Evolutionary conservation across 768 basidiomycete genomes (phyloP), one percentile per base, ranked within the genome.

Genomic region (Kwoniella dendrophila): DNA sequence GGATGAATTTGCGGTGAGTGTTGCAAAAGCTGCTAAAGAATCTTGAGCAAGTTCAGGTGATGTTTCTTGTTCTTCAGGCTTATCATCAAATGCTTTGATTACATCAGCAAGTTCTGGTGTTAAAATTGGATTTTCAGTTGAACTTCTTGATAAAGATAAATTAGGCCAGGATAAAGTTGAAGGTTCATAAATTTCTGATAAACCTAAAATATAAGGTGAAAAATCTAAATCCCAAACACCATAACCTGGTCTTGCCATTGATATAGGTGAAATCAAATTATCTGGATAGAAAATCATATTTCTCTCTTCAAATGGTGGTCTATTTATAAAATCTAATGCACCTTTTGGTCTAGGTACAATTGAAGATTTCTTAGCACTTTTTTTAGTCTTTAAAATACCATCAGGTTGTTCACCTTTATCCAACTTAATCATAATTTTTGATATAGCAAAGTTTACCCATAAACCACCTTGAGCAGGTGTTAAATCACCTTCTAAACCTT

Each of bases 191-290:
- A 63, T 54, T 27, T 59, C 52, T n/a, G 68, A 59, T 40, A 75
- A 32, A 7, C 69, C 69, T 8, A 61, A 43, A 47, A 75, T 68
- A 52, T 72, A 69, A n/a, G 60, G 29, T 14, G 71, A 71, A 58
- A 66, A 75, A 52, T 75, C 71, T 27, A 75, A 49, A 55, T 75
- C 71, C 71, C 67, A 70, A 4, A 75, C 66, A 1, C 67, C 73
- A 38, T 70, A 72, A 2, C 69, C 73, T 40, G 66, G 68, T 51
- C 71, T 54, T 32, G 73, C 73, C 63, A 69, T 72, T 1, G 61
- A 64, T 7, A 75, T 66, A 22, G 67, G 69, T 18, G 71, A 70
- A 48, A 63, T 63, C 0, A 29, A 54, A 20, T 62, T 63, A 38
- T 75, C 62, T 16, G 71, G 63, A 45, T 63, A 72, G 41, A 56